Conservation (phyloP, 2,329 filamentous ascomycete genomes). For the Diaporthe ilicicola region DNA sequence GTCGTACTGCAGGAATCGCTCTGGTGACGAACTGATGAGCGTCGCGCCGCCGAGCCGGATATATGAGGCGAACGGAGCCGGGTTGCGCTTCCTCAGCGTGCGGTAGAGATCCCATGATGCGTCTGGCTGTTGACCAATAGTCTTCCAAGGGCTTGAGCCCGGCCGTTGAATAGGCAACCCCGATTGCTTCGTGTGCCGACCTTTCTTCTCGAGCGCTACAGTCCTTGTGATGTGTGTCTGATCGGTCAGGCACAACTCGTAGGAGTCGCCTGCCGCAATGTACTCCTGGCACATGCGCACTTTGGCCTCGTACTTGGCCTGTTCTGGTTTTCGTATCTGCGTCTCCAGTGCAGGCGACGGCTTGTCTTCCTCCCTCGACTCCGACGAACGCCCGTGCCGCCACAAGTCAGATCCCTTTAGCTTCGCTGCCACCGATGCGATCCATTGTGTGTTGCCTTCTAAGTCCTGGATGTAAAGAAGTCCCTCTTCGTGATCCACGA, state of each 20-base stretch:
- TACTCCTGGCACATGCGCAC: conserved; percentile 75
- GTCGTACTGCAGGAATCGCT: conserved; percentile 78
- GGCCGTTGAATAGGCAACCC: conserved; percentile 18
- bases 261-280: conserved; percentile 81
- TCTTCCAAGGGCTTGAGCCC: conserved; percentile 28
- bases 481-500: conserved; percentile 75
- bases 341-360: conserved; percentile 49
- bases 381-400: conserved; percentile 34
- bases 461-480: conserved; percentile 74
- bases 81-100: conserved; percentile 74
- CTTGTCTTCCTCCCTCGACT: conserved; percentile 41
- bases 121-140: conserved; percentile 31
- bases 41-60: conserved; percentile 75
- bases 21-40: conserved; percentile 84
- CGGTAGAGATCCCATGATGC: conserved; percentile 77
- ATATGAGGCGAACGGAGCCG: conserved; percentile 87
- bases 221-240: conserved; percentile 68
- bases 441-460: conserved; percentile 52
- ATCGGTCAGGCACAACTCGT: conserved; percentile 85
- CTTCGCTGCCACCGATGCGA: conserved; percentile 47
- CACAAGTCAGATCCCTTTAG: conserved; percentile 43
- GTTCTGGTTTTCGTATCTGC: conserved; percentile 34
- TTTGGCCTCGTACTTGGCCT: conserved; percentile 66
- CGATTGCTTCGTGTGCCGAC: conserved; percentile 42
- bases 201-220: conserved; percentile 26